These are phyloP conservation scores for Yamadazyma jaroonii DNA, from an alignment of 1,139 yeast genomes.

Conservation along the genomic window DNA sequence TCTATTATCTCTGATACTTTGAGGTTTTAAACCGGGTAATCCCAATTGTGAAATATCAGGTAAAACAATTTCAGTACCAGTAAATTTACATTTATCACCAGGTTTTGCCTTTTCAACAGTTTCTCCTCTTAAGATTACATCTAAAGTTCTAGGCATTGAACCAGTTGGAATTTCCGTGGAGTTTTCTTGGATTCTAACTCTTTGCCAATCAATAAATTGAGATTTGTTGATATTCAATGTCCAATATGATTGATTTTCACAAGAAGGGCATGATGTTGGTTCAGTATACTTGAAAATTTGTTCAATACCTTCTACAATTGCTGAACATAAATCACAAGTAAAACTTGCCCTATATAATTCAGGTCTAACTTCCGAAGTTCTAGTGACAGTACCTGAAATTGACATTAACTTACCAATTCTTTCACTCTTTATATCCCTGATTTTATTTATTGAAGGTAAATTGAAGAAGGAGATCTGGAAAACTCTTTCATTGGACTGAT, in stretches of 20 bases:
- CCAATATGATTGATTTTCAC: conserved; percentile 87
- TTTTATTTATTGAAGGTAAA: conserved; percentile 76
- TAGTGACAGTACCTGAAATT: conserved; percentile 92
- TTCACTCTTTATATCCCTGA: conserved; percentile 87
- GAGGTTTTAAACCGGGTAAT: conserved; percentile 94
- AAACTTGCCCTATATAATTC: conserved; percentile 86
- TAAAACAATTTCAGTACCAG: conserved; percentile 93
- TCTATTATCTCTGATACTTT: conserved; percentile 68
- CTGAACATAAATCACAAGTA: conserved; percentile 85
- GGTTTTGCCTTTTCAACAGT: conserved; percentile 96
- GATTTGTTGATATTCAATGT: conserved; percentile 80
- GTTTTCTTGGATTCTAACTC: conserved; percentile 92
- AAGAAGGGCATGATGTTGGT: conserved; percentile 89
- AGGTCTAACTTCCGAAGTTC: conserved; percentile 97
- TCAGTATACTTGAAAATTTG: conserved; percentile 93
- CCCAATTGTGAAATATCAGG: conserved; percentile 96
- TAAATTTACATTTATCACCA: conserved; percentile 92
- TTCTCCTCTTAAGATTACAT: conserved; percentile 90
- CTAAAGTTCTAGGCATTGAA: conserved; percentile 97
- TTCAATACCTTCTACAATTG: conserved; percentile 84
- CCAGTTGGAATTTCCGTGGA: conserved; percentile 97
- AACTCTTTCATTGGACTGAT: conserved; percentile 59
- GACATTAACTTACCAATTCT: conserved; percentile 83
- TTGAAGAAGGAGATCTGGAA: conserved; percentile 91
- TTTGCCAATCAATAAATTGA: conserved; percentile 95